These are phyloP conservation scores for Globisporangium middletonii DNA, from an alignment of 352 stramenopile species.

Conservation along the genomic window DNA sequence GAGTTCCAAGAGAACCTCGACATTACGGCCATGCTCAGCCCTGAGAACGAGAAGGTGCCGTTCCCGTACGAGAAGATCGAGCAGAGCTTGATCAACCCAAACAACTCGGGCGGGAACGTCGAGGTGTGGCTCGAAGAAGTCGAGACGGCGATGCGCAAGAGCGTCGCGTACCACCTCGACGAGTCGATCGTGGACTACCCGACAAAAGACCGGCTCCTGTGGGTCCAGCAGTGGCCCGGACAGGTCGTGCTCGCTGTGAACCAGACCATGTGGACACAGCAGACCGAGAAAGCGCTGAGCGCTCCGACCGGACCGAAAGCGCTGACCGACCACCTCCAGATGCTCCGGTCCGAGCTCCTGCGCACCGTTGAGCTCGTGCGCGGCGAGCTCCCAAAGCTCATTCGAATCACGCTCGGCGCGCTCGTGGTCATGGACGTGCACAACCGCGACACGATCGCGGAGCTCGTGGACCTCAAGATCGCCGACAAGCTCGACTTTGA, in stretches of 20 bases:
- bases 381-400: slow-evolving; percentile 89
- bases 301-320: slow-evolving; percentile 27
- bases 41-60: slow-evolving; percentile 83
- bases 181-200: slow-evolving; percentile 82
- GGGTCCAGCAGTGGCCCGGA: slow-evolving; percentile 91
- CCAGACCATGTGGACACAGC: slow-evolving; percentile 88
- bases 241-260: slow-evolving; percentile 92
- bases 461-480: slow-evolving; percentile 81
- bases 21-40: slow-evolving; percentile 89
- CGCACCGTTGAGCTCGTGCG: slow-evolving; percentile 90
- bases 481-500: slow-evolving; percentile 88
- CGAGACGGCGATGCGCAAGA: slow-evolving; percentile 85
- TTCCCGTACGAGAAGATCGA: slow-evolving; percentile 87
- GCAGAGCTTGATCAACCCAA: slow-evolving; percentile 91
- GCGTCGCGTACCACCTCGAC: slow-evolving; percentile 75
- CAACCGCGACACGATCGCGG: slow-evolving; percentile 91
- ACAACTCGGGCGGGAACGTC: slow-evolving; percentile 91
- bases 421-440: slow-evolving; percentile 96
- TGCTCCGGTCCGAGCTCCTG: slow-evolving; percentile 70
- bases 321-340: slow-evolving; percentile 59
- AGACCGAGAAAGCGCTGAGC: slow-evolving; percentile 70
- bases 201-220: slow-evolving; percentile 83
- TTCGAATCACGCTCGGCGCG: slow-evolving; percentile 87
- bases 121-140: slow-evolving; percentile 86
- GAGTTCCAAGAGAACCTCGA: slow-evolving; percentile 91